Conservation (phyloP, 2,329 filamentous ascomycete genomes). For the Gnomoniopsis smithogilvyi region DNA sequence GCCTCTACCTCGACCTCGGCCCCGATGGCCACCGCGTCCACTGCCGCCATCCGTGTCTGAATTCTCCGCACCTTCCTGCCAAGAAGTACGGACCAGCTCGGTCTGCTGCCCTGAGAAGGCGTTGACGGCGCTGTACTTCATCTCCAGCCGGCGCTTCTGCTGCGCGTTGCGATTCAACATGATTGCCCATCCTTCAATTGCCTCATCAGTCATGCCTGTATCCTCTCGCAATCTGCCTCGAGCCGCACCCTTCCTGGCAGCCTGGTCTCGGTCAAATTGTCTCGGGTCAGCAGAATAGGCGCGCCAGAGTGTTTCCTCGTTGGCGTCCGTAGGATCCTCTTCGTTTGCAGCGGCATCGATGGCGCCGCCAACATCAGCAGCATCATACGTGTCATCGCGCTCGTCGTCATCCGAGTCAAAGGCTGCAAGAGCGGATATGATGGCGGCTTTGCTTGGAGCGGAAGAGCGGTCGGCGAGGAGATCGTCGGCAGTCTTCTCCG, state of each 20-base stretch:
- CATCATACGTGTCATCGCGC: constrained; percentile 94
- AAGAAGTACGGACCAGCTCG: constrained; percentile 64
- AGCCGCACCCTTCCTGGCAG: constrained; percentile 61
- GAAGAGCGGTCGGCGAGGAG: constrained; percentile 63
- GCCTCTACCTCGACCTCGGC: constrained; percentile 42
- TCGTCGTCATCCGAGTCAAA: constrained; percentile 97
- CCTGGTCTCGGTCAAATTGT: constrained; percentile 68
- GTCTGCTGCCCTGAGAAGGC: constrained; percentile 64
- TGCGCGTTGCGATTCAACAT: constrained; percentile 76
- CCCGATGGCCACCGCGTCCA: constrained; percentile 39
- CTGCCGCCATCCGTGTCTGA: constrained; percentile 46
- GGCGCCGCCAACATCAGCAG: constrained; percentile 84
- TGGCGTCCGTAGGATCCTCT: constrained; percentile 41
- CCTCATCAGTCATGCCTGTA: constrained; percentile 89
- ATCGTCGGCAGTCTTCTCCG: constrained; percentile 65
- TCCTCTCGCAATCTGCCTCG: constrained; percentile 66
- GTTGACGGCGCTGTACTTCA: constrained; percentile 50
- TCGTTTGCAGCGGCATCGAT: constrained; percentile 59
- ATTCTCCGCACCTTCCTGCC: constrained; percentile 57
- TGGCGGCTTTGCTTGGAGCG: constrained; percentile 76
- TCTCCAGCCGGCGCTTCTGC: constrained; percentile 66
- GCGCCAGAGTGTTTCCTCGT: constrained; percentile 71
- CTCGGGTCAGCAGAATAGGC: constrained; percentile 63
- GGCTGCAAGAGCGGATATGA: constrained; percentile 79
- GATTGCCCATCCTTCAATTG: constrained; percentile 89